Evolutionary conservation across 192 early-diverging fungal genomes (phyloP), one percentile per base, ranked within the genome.

Genomic region (Backusella tarrabulga): DNA sequence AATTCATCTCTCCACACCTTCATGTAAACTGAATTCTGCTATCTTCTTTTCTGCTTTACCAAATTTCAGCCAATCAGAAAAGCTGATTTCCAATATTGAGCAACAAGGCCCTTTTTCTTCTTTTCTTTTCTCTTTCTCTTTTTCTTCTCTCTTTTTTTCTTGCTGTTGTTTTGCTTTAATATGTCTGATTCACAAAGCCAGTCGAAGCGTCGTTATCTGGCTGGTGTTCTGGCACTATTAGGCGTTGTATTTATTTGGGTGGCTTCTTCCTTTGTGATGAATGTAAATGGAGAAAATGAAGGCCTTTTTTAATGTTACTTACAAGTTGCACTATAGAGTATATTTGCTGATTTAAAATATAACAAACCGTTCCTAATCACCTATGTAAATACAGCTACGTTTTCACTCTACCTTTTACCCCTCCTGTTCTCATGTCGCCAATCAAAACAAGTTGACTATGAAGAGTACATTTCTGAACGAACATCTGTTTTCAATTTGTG

Each of bases 181-280:
- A 75, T 75, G 73, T 60, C 73, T 34, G 73, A 75, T 29, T 67
- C 60, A 19, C 40, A 38, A 41, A 35, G 23, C 32, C 44, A 46
- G 36, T 44, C 42, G 34, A 72, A 66, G n/a, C 34, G 77, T 54
- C 88, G 93, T 15, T 90, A 88, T 32, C 78, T 86, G n/a, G 46
- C 87, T 34, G 94, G 94, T 8, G 82, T 94, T n/a, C 15, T 89
- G 2, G 81, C 89, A 35, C 81, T 95, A 23, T 80, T 94, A 14
- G 78, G 84, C 67, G 93, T 95, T 9, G 94, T 94, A 56, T 76
- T 92, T 68, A 93, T 95, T 66, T 95, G 94, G 94, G 91, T 93
- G 3, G 85, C 86, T 0, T 92, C 91, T 50, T 93, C 92, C 21
- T 95, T 93, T 80, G 79, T 94, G 15, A 91, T 93, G 83, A 93